These are phyloP conservation scores for Melaleuca alternifolia DNA, from an alignment of 345 rosid species.

Conservation along the genomic window DNA sequence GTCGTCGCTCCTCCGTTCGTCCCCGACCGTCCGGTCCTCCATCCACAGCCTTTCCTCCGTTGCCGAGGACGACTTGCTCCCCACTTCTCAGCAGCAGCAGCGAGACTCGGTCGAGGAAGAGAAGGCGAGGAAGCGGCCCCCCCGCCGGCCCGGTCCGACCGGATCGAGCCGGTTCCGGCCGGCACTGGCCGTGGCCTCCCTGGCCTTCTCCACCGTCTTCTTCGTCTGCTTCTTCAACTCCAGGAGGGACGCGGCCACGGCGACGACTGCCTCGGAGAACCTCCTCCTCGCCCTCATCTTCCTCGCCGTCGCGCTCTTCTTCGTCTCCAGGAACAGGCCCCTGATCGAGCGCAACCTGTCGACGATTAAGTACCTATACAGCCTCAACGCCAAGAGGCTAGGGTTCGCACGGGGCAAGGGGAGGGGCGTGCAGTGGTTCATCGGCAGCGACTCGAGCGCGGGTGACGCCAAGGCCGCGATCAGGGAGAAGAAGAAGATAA, in stretches of 20 bases:
- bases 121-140: constrained; percentile 30
- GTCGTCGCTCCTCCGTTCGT: constrained; percentile 78
- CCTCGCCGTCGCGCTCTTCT: constrained; percentile 66
- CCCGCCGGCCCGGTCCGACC: constrained; percentile 10
- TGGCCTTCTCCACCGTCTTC: constrained; percentile 35
- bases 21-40: constrained; percentile 79
- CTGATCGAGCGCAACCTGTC: constrained; percentile 40
- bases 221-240: constrained; percentile 39
- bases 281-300: constrained; percentile 62
- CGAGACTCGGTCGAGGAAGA: not conserved
- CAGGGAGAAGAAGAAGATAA: constrained; percentile 13
- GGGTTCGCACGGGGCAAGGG: constrained; percentile 22
- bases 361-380: constrained; percentile 36
- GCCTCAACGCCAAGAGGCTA: constrained; percentile 29
- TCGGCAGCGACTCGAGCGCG: constrained; percentile 27
- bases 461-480: not conserved
- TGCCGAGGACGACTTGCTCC: constrained; percentile 38
- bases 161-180: constrained; percentile 53
- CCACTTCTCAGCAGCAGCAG: constrained; percentile 4
- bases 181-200: constrained; percentile 40
- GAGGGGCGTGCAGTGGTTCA: constrained; percentile 71
- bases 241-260: constrained; percentile 43
- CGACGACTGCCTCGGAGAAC: constrained; percentile 47
- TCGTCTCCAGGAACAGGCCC: constrained; percentile 62
- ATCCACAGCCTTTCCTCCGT: constrained; percentile 74